Evolutionary conservation across 2,329 filamentous ascomycete genomes (phyloP).

Genomic region (Botrytis medusae): DNA sequence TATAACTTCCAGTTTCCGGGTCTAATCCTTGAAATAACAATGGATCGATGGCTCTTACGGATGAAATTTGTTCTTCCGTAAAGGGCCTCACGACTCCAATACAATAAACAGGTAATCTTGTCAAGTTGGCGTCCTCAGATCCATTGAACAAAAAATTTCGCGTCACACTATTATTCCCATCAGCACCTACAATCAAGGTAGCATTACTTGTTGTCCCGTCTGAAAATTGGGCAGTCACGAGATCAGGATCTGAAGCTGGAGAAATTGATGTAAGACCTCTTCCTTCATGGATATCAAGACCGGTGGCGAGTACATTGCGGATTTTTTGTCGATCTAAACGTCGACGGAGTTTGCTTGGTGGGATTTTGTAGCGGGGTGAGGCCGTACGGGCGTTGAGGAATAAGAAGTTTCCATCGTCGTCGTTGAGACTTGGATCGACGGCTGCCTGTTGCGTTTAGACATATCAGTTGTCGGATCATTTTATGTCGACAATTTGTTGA

Average conservation of each 20-base stretch:
- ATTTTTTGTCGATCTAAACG: conserved; percentile 42
- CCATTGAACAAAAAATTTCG: conserved; percentile 22
- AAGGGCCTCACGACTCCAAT: conserved; percentile 44
- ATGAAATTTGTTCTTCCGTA: conserved; percentile 42
- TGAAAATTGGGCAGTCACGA: conserved; percentile 36
- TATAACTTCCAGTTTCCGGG: conserved; percentile 49
- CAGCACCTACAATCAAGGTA: conserved; percentile 43
- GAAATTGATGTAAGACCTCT: conserved; percentile 47
- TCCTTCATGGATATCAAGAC: conserved; percentile 47
- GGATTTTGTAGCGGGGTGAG: conserved; percentile 44
- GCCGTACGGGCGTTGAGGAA: conserved; percentile 45
- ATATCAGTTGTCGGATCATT: neutral
- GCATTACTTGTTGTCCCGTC: conserved; percentile 41
- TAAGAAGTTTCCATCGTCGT: conserved; percentile 44
- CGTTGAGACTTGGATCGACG: conserved; percentile 40
- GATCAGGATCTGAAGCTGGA: conserved; percentile 25
- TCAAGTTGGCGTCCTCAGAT: conserved; percentile 42
- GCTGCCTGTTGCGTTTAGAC: neutral
- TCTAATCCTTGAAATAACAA: conserved; percentile 56
- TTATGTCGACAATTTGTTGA: neutral
- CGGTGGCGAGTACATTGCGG: conserved; percentile 23
- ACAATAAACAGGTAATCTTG: conserved; percentile 43
- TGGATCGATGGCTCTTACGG: conserved; percentile 51
- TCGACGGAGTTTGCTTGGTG: conserved; percentile 40
- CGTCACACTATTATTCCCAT: conserved; percentile 43